A percentile compares a stretch with the other conserved stretches of the same genome.
These are phyloP conservation scores for Tilletia walkeri DNA, from an alignment of 1,284 basidiomycete genomes.

Conservation along the genomic window DNA sequence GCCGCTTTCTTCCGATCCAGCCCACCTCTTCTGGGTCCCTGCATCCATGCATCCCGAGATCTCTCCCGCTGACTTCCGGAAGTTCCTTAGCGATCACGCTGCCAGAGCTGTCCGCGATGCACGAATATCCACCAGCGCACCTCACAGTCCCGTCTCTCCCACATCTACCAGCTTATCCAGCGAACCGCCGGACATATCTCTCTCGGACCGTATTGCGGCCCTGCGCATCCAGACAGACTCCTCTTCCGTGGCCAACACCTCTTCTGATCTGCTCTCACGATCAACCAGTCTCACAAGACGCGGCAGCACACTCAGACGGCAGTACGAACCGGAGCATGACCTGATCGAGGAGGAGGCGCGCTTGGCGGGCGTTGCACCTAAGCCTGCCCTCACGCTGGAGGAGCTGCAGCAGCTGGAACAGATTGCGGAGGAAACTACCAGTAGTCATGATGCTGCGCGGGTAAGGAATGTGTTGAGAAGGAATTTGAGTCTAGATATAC, in stretches of 20 bases:
- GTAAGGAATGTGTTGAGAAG: slow-evolving; percentile 78
- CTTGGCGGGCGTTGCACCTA: slow-evolving; percentile 39
- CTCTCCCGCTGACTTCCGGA: slow-evolving; percentile 90
- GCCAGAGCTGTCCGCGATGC: slow-evolving; percentile 53
- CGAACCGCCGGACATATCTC: background rate
- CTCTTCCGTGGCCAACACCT: background rate
- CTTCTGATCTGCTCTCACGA: slow-evolving; percentile 28
- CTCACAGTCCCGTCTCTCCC: slow-evolving; percentile 32
- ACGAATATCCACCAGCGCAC: slow-evolving; percentile 26
- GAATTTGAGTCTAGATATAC: slow-evolving; percentile 72
- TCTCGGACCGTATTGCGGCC: slow-evolving; percentile 12
- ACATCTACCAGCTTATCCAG: background rate
- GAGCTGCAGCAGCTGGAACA: slow-evolving; percentile 90
- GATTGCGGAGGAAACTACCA: slow-evolving; percentile 73
- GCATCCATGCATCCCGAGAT: slow-evolving; percentile 94
- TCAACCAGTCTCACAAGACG: slow-evolving; percentile 46
- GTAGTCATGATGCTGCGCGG: slow-evolving; percentile 77
- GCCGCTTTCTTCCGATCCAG: slow-evolving; percentile 35
- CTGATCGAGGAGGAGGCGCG: slow-evolving; percentile 27
- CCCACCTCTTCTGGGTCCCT: slow-evolving; percentile 91
- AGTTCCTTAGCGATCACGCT: slow-evolving; percentile 90
- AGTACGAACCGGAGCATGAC: slow-evolving; percentile 68
- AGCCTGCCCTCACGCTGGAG: slow-evolving; percentile 72
- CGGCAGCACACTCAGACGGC: slow-evolving; percentile 48
- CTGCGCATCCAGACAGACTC: slow-evolving; percentile 3